Conservation (phyloP, 2,329 filamentous ascomycete species). For the Ophiostoma ips region DNA sequence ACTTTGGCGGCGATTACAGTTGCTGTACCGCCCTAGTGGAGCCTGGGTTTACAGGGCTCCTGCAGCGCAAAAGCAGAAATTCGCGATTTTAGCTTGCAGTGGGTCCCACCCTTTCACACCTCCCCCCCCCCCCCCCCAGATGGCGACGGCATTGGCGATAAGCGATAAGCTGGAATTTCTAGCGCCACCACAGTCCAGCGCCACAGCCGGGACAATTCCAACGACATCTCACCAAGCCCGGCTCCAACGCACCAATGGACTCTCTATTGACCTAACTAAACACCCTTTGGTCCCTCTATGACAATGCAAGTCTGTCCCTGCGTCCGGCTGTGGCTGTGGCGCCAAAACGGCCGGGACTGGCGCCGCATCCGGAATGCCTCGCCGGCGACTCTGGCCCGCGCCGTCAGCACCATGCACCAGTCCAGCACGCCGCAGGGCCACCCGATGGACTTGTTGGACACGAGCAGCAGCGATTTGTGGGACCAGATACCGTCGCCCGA, state of each 20-base stretch:
- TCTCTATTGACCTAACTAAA: no score
- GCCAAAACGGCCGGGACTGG: conserved; percentile 4
- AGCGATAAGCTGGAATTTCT: no score
- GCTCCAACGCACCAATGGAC: no score
- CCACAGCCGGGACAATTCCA: not conserved
- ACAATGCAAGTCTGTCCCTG: conserved; percentile 12
- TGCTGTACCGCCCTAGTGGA: not conserved
- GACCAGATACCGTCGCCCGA: not conserved
- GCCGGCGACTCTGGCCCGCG: not conserved
- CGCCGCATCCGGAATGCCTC: not conserved
- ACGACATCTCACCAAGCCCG: conserved; percentile 2
- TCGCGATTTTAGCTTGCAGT: not conserved
- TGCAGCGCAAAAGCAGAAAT: not conserved
- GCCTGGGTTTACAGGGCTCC: not conserved
- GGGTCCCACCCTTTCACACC: no score
- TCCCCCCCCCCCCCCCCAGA: no score
- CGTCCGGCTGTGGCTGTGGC: conserved; percentile 6
- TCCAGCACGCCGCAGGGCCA: not conserved
- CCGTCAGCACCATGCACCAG: not conserved
- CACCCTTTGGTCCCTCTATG: no score
- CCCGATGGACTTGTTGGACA: not conserved
- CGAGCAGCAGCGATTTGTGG: not conserved
- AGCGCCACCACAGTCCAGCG: conserved; percentile 1
- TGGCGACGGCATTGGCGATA: no score
- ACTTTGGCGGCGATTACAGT: no score